phyloP scores from a whole-genome alignment of 257 asterid genomes.

The Solanum sitiens region DNA sequence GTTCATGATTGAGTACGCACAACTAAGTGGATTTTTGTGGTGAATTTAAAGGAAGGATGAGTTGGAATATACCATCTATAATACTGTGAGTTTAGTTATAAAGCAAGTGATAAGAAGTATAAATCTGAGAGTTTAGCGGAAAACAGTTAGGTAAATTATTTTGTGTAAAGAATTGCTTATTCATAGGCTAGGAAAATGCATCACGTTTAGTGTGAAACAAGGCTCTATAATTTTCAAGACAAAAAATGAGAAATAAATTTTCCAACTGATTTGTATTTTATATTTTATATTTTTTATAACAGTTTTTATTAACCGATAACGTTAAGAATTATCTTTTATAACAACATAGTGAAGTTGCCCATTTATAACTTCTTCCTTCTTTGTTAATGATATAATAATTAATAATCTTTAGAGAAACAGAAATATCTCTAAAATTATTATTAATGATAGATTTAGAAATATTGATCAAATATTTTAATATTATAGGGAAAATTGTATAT shows the following conservation, averaged over 20 bases:
- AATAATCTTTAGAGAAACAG: not conserved
- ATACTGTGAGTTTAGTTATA: not conserved
- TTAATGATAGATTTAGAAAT: not conserved
- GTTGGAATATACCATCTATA: not conserved
- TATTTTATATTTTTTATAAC: not conserved
- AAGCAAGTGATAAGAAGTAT: not conserved
- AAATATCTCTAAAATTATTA: not conserved
- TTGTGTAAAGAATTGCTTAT: not conserved
- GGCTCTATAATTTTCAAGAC: not conserved
- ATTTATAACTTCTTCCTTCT: too few relatives aligned
- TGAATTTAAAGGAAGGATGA: not conserved
- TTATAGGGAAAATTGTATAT: not conserved
- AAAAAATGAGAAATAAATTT: not conserved
- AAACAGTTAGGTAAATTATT: not conserved
- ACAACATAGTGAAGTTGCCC: not conserved
- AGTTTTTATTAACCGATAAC: not conserved
- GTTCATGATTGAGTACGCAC: not conserved
- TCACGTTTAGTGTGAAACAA: not conserved
- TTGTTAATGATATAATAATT: too few relatives aligned
- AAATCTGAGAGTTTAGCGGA: not conserved
- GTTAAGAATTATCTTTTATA: not conserved
- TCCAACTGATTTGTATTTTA: not conserved
- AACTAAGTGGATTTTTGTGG: not conserved
- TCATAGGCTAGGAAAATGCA: not conserved
- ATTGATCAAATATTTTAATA: not conserved